Percentiles rank a stretch among this genome's conserved stretches.
Evolutionary conservation across 2,329 filamentous ascomycete species (phyloP).

Genomic region (Sclerotinia spermophila): DNA sequence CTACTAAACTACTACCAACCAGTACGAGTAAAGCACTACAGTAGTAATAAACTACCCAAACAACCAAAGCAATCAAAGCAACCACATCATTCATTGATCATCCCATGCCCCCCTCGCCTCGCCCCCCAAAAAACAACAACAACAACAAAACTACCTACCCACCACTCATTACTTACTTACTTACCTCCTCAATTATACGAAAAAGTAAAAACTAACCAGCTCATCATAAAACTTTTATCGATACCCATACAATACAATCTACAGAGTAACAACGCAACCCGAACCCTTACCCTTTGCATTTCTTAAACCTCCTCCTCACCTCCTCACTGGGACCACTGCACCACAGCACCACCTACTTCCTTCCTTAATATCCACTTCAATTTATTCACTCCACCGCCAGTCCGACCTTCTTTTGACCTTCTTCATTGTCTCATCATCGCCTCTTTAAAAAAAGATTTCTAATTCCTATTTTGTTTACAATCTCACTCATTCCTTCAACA

Average conservation of each 20-base stretch:
- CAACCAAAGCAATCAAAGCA: no score
- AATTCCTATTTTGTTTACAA: not conserved
- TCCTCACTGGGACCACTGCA: no score
- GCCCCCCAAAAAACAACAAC: no score
- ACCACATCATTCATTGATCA: no score
- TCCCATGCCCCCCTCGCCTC: no score
- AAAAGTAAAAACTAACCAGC: not conserved
- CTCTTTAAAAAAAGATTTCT: not conserved
- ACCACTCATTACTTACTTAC: no score
- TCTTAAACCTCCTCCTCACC: no score
- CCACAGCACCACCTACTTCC: not conserved
- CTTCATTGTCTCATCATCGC: not conserved
- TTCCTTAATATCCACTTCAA: constrained; percentile 6
- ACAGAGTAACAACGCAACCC: not conserved
- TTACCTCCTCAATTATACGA: no score
- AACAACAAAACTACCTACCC: no score
- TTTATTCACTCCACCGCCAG: constrained; percentile 5
- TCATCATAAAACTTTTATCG: not conserved
- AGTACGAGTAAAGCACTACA: no score
- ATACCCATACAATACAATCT: not conserved
- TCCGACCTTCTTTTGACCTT: constrained; percentile 8
- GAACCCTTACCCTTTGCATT: not conserved
- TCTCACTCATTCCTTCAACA: constrained; percentile 6
- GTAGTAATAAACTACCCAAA: no score
- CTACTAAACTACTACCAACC: no score